Evolutionary conservation across 331 rosid species (phyloP).

Genomic region (Pyracantha coccinea): DNA sequence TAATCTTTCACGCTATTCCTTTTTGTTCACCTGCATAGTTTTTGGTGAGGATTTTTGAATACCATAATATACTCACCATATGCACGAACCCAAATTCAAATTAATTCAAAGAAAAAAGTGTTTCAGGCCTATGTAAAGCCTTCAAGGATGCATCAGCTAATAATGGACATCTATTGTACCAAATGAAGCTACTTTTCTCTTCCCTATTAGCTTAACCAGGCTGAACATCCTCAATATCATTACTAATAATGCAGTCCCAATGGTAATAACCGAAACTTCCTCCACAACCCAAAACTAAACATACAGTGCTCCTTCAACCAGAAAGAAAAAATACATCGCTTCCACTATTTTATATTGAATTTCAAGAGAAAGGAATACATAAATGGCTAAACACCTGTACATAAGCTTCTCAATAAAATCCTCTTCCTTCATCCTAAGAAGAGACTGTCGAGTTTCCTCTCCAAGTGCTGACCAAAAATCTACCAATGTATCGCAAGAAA

Average conservation of each 20-base stretch:
- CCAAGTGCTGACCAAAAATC: conserved; percentile 99
- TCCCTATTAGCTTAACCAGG: conserved; percentile 14
- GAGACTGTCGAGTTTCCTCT: conserved; percentile 93
- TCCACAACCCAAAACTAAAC: not conserved
- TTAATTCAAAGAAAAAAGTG: conserved; percentile 5
- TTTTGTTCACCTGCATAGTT: conserved; percentile 1
- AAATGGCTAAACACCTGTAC: conserved; percentile 77
- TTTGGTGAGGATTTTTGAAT: conserved; percentile 8
- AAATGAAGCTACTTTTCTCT: not conserved
- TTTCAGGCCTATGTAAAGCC: conserved; percentile 17
- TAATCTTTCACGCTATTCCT: not conserved
- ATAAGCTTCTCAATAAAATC: conserved; percentile 97
- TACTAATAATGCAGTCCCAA: conserved; percentile 3
- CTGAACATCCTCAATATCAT: conserved; percentile 13
- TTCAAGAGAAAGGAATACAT: conserved; percentile 13
- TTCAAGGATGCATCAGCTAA: conserved; percentile 7
- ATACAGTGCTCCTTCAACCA: too few species aligned
- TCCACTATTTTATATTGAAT: conserved; percentile 21
- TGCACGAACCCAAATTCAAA: conserved; percentile 2
- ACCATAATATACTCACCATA: not conserved
- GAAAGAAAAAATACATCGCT: not conserved
- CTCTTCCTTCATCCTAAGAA: conserved; percentile 96
- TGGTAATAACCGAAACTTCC: conserved; percentile 6
- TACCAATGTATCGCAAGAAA: conserved; percentile 92
- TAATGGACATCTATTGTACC: not conserved